Conservation (phyloP, 441 rosid genomes). For the Syzygium syzygioides region DNA sequence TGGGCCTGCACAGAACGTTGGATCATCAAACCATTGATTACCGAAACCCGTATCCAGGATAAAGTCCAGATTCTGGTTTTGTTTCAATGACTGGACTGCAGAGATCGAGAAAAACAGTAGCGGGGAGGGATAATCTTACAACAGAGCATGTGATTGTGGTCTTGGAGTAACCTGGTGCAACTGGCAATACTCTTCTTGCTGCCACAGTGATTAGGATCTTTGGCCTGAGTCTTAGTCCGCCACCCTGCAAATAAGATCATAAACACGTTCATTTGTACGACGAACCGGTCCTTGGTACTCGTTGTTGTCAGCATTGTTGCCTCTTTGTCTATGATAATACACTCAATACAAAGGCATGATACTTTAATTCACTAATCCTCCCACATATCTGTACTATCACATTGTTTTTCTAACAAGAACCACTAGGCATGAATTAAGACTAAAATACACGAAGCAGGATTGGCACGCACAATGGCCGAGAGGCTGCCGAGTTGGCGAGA, state of each 20-base stretch:
- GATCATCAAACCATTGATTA: background rate
- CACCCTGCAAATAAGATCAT: slow-evolving; percentile 23
- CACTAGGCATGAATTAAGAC: background rate
- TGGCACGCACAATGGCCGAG: slow-evolving; percentile 21
- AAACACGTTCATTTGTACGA: background rate
- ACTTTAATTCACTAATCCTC: background rate
- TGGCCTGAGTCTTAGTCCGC: slow-evolving; percentile 24
- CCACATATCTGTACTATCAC: background rate
- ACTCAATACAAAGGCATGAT: background rate
- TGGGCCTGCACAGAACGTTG: slow-evolving; percentile 19
- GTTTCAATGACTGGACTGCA: background rate
- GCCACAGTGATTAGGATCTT: slow-evolving; percentile 22
- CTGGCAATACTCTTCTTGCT: slow-evolving; percentile 8
- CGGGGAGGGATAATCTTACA: slow-evolving; percentile 22
- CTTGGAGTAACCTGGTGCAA: slow-evolving; percentile 21
- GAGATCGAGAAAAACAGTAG: background rate
- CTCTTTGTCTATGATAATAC: background rate
- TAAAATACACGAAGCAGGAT: background rate
- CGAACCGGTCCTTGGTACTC: no score
- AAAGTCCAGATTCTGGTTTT: background rate
- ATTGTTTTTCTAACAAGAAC: background rate
- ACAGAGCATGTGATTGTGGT: slow-evolving; percentile 36
- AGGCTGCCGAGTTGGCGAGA: slow-evolving; percentile 18
- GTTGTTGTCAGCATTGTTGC: background rate
- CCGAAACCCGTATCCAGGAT: background rate